These are phyloP conservation scores for Paramecium tetraurelia DNA, from an alignment of 73 alveolate genomes.

Conservation along the genomic window DNA sequence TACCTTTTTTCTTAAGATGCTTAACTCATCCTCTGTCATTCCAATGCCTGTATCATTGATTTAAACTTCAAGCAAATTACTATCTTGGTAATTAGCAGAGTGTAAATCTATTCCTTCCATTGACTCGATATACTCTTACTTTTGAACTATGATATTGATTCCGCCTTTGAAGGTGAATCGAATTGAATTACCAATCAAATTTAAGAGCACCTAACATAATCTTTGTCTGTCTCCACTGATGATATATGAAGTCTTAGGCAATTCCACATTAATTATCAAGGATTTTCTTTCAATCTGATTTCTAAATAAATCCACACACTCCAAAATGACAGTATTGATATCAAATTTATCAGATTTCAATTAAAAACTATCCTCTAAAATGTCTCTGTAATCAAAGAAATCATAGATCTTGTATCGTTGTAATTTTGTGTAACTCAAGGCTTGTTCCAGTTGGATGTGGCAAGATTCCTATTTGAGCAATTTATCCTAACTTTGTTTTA, in stretches of 20 bases:
- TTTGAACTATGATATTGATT: not conserved
- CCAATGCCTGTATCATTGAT: slow-evolving; percentile 26
- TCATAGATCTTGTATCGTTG: not conserved
- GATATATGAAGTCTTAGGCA: not conserved
- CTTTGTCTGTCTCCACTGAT: slow-evolving; percentile 8
- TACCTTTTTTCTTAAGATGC: not conserved
- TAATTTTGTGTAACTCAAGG: not conserved
- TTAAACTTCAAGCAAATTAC: not conserved
- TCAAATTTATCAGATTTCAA: not conserved
- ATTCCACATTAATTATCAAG: not conserved
- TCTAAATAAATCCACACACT: not conserved
- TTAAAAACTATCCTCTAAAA: not conserved
- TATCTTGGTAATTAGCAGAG: not conserved
- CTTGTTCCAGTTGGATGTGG: not conserved
- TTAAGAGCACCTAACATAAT: not conserved
- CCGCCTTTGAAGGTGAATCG: not conserved
- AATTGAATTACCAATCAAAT: not conserved
- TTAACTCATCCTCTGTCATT: not conserved
- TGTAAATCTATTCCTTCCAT: not conserved
- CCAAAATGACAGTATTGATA: not conserved
- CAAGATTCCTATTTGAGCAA: not conserved
- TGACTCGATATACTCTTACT: not conserved
- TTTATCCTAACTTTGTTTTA: not conserved
- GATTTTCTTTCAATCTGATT: not conserved
- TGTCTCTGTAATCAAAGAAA: slow-evolving; percentile 9